Base-by-base conservation (phyloP, 2,329 filamentous ascomycete genomes). In the Penicillium rolfsii region DNA sequence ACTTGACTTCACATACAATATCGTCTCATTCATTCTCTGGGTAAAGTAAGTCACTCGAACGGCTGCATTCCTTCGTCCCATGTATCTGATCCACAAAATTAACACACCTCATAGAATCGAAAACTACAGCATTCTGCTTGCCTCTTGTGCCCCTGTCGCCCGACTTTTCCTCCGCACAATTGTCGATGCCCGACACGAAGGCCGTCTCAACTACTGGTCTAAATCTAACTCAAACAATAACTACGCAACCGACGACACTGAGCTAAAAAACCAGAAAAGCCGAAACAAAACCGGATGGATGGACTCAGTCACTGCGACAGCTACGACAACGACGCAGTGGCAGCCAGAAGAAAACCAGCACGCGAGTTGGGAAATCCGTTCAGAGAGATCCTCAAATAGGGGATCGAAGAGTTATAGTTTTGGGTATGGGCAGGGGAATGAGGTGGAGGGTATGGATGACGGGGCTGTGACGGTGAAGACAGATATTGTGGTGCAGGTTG, bases 121-220 rank as follows among this genome's bases (percentile, higher is more conserved):
- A 58, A 77, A 77, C 52, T 76, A 75, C 59, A 71, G 67, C 58
- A 76, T 77, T 19, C 67, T 77, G 0, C 68, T 77, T 22, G 75
- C 75, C 19, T 73, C 73, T 2, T 75, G 72, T 5, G 72, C 73
- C 3, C 73, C 74, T 1, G 69, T 77, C 28, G 69, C 71, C 40
- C 71, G 74, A 3, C 70, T 77, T 28, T 74, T 76, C 60, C 65
- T 75, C 22, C 67, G 71, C 16, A 65, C 67, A 24, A 64, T 75
- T 35, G 67, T 74, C 33, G 68, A 74, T 43, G 63, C 67, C 48
- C 61, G 64, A 52, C 64, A 64, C 38, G 58, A 68, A 30, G 64
- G 68, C 11, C 62, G 61, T 40, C 38, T 53, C 4, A 64, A 67
- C 3, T 74, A 73, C 61, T 66, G 67, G 69, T 63, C 67, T 22